Base-by-base conservation (phyloP, 1,284 basidiomycete genomes). In the Sparassis latifolia region DNA sequence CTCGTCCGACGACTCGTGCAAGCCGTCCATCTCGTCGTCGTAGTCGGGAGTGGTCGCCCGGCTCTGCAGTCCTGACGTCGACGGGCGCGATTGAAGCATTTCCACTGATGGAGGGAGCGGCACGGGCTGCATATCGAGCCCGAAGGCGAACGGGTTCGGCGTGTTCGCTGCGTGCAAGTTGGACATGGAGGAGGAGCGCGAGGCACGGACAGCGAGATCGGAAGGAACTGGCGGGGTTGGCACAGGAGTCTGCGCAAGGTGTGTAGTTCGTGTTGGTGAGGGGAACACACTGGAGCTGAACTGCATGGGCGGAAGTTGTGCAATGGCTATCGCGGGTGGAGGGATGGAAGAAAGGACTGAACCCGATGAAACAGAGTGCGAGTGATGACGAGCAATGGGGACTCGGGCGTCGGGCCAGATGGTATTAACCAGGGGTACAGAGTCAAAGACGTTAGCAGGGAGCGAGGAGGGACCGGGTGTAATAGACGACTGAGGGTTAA, bases 111-210 rank as follows among this genome's bases (percentile, higher is more conserved):
- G 60, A 42, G 9, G 62, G 27, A 69, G 62, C 33, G 69, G 61
- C 44, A 66, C 66, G 20, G 20, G 20, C 20, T 20, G 20, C 20
- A 20, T 20, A 20, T 20, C 20, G 20, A 20, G 20, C 20, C 20
- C 20, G 52, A 69, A 76, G 28, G 75, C 67, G 57, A 79, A 78
- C n/a, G 74, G 66, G 51, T 45, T 46, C 29, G 29, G 2, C 20
- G 20, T 20, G 20, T 20, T 20, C 72, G 72, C 37, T 69, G 48
- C 69, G 47, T 69, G 67, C 51, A 62, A 55, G 50, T 67, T 69
- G 33, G 71, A 82, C 49, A 85, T 71, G 10, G 84, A 86, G 37
- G 80, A 77, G 29, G 84, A 86, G 45, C 83, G 77, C 42, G 80
- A 80, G 65, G 80, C 74, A 50, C 84, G 75, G 6, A 59, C 58